Conservation (phyloP, 1,139 yeast species). For the Diutina neorugosa region DNA sequence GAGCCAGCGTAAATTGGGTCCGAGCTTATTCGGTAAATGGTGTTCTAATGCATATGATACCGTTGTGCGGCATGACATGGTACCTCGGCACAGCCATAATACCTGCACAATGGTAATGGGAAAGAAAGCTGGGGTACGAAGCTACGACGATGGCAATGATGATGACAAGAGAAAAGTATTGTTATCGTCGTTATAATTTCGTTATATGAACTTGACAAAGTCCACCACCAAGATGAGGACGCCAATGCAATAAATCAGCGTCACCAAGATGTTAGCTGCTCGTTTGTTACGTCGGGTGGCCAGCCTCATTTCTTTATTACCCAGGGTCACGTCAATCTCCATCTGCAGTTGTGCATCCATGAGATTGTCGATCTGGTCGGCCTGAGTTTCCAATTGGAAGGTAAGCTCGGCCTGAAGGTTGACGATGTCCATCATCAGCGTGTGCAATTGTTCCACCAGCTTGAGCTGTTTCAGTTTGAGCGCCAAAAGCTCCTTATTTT, state of each 20-base stretch:
- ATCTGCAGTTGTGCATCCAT: slow-evolving; percentile 64
- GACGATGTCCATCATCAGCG: slow-evolving; percentile 69
- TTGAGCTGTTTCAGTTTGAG: slow-evolving; percentile 56
- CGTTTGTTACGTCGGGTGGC: slow-evolving; percentile 64
- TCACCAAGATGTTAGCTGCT: slow-evolving; percentile 57
- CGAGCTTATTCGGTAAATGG: background rate
- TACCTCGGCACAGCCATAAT: background rate
- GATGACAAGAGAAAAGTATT: background rate
- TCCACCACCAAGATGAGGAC: background rate
- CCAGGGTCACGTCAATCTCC: slow-evolving; percentile 54
- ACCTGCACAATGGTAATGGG: background rate
- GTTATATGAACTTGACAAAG: background rate
- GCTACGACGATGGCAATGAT: background rate
- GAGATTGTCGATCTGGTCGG: slow-evolving; percentile 56
- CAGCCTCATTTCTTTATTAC: slow-evolving; percentile 58
- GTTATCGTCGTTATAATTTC: background rate
- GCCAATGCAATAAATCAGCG: background rate
- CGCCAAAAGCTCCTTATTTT: slow-evolving; percentile 56
- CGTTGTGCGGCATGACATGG: background rate
- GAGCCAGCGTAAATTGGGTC: background rate
- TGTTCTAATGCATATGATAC: background rate
- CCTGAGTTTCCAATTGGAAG: slow-evolving; percentile 64
- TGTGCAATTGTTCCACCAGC: slow-evolving; percentile 60
- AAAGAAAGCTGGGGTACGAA: background rate
- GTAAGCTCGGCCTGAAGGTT: slow-evolving; percentile 69